Evolutionary conservation across 805 yeast species (phyloP), one percentile per base, ranked within the genome.

Genomic region (Lachancea meyersii): DNA sequence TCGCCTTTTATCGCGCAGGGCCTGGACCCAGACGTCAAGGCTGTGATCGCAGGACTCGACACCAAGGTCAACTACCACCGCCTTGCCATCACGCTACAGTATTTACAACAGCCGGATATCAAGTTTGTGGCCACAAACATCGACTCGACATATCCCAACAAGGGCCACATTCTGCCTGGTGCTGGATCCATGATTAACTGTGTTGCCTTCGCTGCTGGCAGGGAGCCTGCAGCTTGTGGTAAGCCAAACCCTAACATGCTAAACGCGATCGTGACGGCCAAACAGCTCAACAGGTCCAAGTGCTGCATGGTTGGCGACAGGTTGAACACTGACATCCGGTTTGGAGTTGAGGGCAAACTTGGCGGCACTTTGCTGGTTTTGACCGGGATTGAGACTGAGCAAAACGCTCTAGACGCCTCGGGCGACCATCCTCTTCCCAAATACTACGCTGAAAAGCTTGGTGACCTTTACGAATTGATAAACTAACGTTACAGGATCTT

Each of bases 271-370:
- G 76, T 80, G 48, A 84, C 84, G 3, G 78, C 79, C 27, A 73
- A 70, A 48, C 63, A 74, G 16, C 68, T 78, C 26, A 79, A 79
- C 40, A 76, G 78, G 40, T 50, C 65, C 3, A 72, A 77, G 45
- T 81, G 95, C 10, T 73, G 91, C 50, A 93, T 93, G 97, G 77
- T 93, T 45, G 98, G 98, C 17, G 98, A 93, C 61, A 73, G 98
- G 51, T 70, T 93, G 46, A 91, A 93, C 62, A 93, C 98, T 0
- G 98, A 93, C 57, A 91, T 93, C 80, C 76, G 75, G 57, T 93
- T 93, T 63, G 98, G 97, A 34, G 71, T 77, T 43, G 81, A 80
- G 45, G 95, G 96, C 41, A 93, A 93, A 1, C 71, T 93, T 34
- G 68, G 67, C 21, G 88, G 82, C 43, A 89, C 97, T 1, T 64